Percentiles rank a stretch among this genome's conserved stretches.
Conservation (phyloP, 73 alveolate genomes). For the Symbiodinium natans region DNA sequence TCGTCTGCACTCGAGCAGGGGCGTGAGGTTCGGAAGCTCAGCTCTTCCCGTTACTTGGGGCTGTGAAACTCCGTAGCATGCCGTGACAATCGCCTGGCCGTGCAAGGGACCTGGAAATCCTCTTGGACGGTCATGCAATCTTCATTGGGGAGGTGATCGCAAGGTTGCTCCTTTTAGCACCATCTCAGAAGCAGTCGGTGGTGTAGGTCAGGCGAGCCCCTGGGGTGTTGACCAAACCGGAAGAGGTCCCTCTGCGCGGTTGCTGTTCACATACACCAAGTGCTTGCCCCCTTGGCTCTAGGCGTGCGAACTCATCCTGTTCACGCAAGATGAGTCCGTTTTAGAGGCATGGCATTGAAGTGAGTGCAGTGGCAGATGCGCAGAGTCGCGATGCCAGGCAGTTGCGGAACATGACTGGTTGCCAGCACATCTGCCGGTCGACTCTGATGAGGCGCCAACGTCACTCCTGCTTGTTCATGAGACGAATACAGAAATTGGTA, state of each 20-base stretch:
- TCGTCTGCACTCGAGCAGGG: conserved; percentile 96
- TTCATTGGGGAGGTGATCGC: conserved; percentile 95
- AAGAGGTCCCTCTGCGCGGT: conserved; percentile 22
- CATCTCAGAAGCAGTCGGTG: neutral
- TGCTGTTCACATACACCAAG: neutral
- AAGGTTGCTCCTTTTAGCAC: neutral
- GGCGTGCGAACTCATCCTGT: conserved; percentile 95
- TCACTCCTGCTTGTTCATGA: no score
- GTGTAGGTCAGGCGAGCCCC: conserved; percentile 95
- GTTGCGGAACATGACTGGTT: conserved; percentile 96
- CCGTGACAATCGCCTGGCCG: neutral
- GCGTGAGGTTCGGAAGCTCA: conserved; percentile 92
- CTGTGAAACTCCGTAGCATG: neutral
- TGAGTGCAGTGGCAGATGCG: neutral
- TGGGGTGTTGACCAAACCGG: conserved; percentile 95
- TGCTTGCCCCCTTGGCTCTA: neutral
- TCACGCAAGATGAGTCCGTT: conserved; percentile 95
- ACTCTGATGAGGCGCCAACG: conserved; percentile 51
- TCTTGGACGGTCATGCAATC: conserved; percentile 94
- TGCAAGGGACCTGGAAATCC: conserved; percentile 84
- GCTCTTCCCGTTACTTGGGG: neutral
- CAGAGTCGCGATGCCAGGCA: conserved; percentile 25
- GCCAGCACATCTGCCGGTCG: conserved; percentile 66
- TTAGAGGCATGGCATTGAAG: conserved; percentile 32
- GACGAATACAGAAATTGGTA: no score